Base-by-base conservation (phyloP, 257 asterid species). In the Fraxinus pennsylvanica region DNA sequence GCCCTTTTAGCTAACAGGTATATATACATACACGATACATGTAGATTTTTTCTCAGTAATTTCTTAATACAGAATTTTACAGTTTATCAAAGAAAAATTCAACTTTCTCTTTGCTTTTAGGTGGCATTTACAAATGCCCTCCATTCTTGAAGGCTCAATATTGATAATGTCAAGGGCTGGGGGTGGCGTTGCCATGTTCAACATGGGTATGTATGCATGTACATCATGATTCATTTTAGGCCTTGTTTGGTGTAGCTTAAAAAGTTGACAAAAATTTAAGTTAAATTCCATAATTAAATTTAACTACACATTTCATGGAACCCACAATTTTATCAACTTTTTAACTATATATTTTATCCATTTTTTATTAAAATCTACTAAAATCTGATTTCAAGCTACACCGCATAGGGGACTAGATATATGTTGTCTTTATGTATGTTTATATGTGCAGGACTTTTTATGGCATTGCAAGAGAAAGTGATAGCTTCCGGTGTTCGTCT, bases 161-260 rank as follows among this genome's bases (percentile, higher is more conserved):
- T 35, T 83, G 74, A 89, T 94, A 32, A 87, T 94, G 94, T 89
- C 94, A 41, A 94, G 74, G 76, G 97, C 91, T 8, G 97, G 97
- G 33, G 82, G 89, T 57, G 94, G 97, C 29, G 86, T 89, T 30
- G 84, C 94, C 71, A 94, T 94, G 97, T 94, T 94, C 81, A 85
- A 76, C 35, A 88, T 91, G 86, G 97, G 97, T 94, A 74, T 17
- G 79, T 17, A 75, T 21, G 33, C 19, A 14, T 52, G 6, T 14
- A 33, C 33, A 30, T 30, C 15, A 17, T 52, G 3, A 17, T 52
- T 14, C 21, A 5, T 19, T 14, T 17, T 19, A 52, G 22, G 22
- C 25, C 1, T 9, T 0, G 15, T 43, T 43, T 52, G 63, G 22
- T 52, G 21, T 52, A 52, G 25, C 52, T 43, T 43, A 52, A 52